A percentile compares a stretch with the other conserved stretches of the same genome.
Conservation (phyloP, 2,329 filamentous ascomycete genomes). For the Colletotrichum lindemuthianum region DNA sequence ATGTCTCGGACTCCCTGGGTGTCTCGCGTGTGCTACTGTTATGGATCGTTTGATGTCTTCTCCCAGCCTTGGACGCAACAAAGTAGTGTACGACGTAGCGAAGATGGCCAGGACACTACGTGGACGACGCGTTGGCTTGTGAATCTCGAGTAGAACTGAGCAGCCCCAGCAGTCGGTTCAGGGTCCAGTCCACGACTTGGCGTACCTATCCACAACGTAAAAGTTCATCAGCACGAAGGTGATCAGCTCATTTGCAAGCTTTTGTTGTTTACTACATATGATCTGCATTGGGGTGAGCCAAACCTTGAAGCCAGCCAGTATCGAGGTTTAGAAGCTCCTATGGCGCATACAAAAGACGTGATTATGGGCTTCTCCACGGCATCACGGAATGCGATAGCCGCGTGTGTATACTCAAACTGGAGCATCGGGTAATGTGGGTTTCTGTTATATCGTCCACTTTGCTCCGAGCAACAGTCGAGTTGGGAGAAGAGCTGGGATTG, state of each 20-base stretch:
- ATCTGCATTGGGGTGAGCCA: constrained; percentile 3
- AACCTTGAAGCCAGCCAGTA: constrained; percentile 5
- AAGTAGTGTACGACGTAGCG: background rate
- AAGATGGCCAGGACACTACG: background rate
- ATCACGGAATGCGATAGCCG: constrained; percentile 15
- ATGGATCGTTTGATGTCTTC: constrained; percentile 17
- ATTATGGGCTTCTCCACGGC: background rate
- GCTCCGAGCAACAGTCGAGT: too few relatives aligned
- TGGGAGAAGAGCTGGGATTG: constrained; percentile 14
- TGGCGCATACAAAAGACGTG: constrained; percentile 18
- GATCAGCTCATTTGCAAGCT: constrained; percentile 11
- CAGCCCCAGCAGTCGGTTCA: background rate
- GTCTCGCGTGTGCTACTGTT: constrained; percentile 29
- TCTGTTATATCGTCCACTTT: too few relatives aligned
- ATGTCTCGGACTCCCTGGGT: constrained; percentile 29
- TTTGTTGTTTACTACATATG: background rate
- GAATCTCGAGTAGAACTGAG: background rate
- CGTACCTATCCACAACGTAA: background rate
- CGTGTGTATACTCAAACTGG: background rate
- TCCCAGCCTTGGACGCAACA: constrained; percentile 1
- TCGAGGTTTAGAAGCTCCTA: constrained; percentile 6
- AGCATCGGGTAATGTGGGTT: too few relatives aligned
- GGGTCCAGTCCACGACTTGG: background rate
- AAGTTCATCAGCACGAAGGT: background rate
- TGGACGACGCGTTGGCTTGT: background rate